Evolutionary conservation across 768 basidiomycete species (phyloP), one percentile per base, ranked within the genome.

Genomic region (Mycena kentingensis): DNA sequence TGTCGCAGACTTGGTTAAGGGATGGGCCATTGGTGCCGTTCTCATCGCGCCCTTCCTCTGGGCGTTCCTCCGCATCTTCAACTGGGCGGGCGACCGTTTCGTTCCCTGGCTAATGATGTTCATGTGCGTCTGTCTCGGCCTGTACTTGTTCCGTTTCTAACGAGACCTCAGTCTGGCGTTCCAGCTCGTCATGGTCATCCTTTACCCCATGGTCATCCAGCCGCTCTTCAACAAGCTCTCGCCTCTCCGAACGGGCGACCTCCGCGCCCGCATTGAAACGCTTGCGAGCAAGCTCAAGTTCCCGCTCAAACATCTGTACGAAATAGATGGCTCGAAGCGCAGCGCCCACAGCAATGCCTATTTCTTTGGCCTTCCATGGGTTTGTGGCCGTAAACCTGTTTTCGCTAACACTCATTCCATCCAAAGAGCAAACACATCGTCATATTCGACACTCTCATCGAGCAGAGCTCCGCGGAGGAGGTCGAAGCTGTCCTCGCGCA

Each of bases 401-500:
- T 8, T 39, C 19, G 1, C 16, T n/a, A n/a, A 5, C 26, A 44
- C 35, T 49, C n/a, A 41, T 22, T 12, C 51, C 27, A 5, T 16
- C 35, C 24, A 10, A 57, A 90, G 88, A 89, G 85, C 73, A 94
- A 94, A 61, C 92, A 94, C 70, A 92, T 96, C 59, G 93, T 98
- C 68, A 89, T 99, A 65, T 99, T 93, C 63, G 97, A 99, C 62
- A 98, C 96, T 0, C 81, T 99, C 58, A 93, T 98, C 70, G 87
- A 95, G 65, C 84, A 98, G 63, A 88, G 84, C 68, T 83, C 86
- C 62, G 82, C 94, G 0, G 90, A 92, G 22, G 93, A 98, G 68
- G 93, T 99, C 25, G 96, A 98, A 62, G 96, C 97, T 27, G 93
- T 99, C n/a, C 81, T 98, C 36, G 93, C 93, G 0, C 95, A 98